Conservation (phyloP, 306 rosid genomes). For the Acacia melanoxylon region DNA sequence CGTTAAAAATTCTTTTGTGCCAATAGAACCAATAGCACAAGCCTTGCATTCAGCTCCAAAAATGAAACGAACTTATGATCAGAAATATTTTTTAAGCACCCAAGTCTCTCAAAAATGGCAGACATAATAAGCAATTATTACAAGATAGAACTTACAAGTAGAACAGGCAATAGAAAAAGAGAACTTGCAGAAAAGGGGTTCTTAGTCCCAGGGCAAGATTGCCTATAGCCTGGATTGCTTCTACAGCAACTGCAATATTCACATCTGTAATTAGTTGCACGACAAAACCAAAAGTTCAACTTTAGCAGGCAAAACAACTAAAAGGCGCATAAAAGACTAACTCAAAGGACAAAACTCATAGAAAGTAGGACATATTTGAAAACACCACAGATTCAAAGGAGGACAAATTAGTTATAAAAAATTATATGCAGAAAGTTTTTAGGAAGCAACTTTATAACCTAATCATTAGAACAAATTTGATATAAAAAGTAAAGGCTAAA, state of each 20-base stretch:
- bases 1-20: not conserved
- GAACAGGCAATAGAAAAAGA: constrained; percentile 86
- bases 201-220: constrained; percentile 94
- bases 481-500: not conserved
- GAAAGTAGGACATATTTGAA: not conserved
- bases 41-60: not conserved
- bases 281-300: constrained; percentile 29
- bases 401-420: not conserved
- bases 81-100: not conserved
- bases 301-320: not conserved
- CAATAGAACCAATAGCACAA: not conserved
- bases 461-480: constrained; percentile 8
- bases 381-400: not conserved
- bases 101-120: not conserved
- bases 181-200: constrained; percentile 89
- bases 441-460: constrained; percentile 2
- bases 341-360: not conserved
- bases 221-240: constrained; percentile 97
- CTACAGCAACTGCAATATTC: constrained; percentile 99
- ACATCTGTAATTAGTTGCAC: constrained; percentile 96
- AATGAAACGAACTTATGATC: not conserved
- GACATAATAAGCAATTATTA: not conserved
- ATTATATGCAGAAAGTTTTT: constrained; percentile 1
- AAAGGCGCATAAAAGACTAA: constrained; percentile 5
- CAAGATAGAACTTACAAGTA: constrained; percentile 70